Evolutionary conservation across 345 rosid genomes (phyloP).

Genomic region (Syzygium aqueum): DNA sequence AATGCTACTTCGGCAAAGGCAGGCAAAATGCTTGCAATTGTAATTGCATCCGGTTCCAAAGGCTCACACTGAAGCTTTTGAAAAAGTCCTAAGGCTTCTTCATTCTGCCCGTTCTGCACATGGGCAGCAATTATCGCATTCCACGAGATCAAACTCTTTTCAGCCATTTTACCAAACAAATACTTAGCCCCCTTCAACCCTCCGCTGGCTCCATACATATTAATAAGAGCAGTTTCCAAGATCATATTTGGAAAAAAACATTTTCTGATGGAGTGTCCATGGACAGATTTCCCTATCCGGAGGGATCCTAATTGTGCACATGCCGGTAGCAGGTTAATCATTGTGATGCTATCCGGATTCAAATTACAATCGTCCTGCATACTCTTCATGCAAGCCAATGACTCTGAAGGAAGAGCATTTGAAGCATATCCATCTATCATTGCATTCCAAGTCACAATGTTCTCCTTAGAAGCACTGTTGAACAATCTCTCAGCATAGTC

Average conservation of each 20-base stretch:
- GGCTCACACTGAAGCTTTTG: slow-evolving; percentile 25
- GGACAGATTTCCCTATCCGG: slow-evolving; percentile 40
- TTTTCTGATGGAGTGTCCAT: slow-evolving; percentile 55
- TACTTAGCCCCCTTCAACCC: slow-evolving; percentile 29
- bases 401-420: slow-evolving; percentile 21
- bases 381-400: slow-evolving; percentile 39
- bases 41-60: slow-evolving; percentile 43
- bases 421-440: slow-evolving; percentile 56
- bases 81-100: slow-evolving; percentile 46
- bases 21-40: slow-evolving; percentile 52
- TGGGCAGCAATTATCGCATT: slow-evolving; percentile 58
- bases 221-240: slow-evolving; percentile 61
- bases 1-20: slow-evolving; percentile 55
- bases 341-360: slow-evolving; percentile 49
- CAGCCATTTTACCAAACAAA: slow-evolving; percentile 32
- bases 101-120: slow-evolving; percentile 34
- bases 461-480: slow-evolving; percentile 24
- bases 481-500: slow-evolving; percentile 55
- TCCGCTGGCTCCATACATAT: slow-evolving; percentile 49
- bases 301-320: slow-evolving; percentile 33
- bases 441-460: slow-evolving; percentile 61
- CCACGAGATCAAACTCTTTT: slow-evolving; percentile 59
- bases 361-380: slow-evolving; percentile 35
- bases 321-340: slow-evolving; percentile 61
- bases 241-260: slow-evolving; percentile 53